Conservation (phyloP, 805 yeast genomes). For the Ogataea ramenticola region DNA sequence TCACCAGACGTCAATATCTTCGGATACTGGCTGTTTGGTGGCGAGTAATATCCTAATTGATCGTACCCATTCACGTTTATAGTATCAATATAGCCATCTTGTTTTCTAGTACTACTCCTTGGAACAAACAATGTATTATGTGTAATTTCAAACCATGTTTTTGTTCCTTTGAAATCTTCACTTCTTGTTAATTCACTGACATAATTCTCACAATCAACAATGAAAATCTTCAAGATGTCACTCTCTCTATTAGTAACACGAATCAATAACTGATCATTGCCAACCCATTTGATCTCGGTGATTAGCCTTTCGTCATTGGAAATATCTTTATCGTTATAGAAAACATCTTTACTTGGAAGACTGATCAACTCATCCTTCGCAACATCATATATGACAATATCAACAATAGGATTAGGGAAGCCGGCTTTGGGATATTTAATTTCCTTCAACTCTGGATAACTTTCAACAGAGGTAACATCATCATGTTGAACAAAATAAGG, state of each 20-base stretch:
- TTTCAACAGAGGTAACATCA: conserved; percentile 11
- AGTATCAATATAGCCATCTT: conserved; percentile 79
- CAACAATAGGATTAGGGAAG: conserved; percentile 61
- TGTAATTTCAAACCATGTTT: conserved; percentile 65
- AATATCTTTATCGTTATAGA: conserved; percentile 35
- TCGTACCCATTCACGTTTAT: conserved; percentile 51
- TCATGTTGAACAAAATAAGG: conserved; percentile 63
- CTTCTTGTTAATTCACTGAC: conserved; percentile 37
- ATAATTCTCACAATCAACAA: conserved; percentile 38
- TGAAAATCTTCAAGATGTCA: conserved; percentile 51
- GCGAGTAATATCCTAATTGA: conserved; percentile 82
- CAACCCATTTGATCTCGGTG: conserved; percentile 70
- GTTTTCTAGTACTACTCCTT: conserved; percentile 35
- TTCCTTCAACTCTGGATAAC: conserved; percentile 54
- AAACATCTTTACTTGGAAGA: conserved; percentile 23
- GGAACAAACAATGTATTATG: conserved; percentile 58
- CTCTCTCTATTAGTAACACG: conserved; percentile 61
- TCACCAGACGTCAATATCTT: conserved; percentile 60
- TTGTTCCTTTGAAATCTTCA: conserved; percentile 27
- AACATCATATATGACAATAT: conserved; percentile 39
- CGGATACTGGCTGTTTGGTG: conserved; percentile 52
- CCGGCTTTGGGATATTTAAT: conserved; percentile 87
- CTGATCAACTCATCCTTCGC: conserved; percentile 12
- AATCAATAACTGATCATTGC: conserved; percentile 41
- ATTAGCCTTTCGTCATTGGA: conserved; percentile 40